Evolutionary conservation across 2,329 filamentous ascomycete species (phyloP).

Genomic region (Triangularia verruculosa): DNA sequence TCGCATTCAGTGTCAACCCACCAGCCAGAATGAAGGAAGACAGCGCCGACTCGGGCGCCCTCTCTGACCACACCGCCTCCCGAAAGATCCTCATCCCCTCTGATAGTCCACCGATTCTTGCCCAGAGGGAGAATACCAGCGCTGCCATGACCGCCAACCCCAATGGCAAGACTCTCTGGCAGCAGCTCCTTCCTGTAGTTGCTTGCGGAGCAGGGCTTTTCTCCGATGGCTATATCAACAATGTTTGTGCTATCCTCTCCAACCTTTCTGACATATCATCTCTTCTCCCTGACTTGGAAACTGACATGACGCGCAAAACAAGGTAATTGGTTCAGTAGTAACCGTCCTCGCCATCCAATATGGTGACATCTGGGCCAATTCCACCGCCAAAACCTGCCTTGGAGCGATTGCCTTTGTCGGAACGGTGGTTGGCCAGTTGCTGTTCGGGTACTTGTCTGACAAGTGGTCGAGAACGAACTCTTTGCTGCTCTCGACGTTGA

Average conservation of each 20-base stretch:
- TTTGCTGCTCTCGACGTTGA: constrained; percentile 74
- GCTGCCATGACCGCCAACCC: not conserved
- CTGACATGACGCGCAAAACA: not conserved
- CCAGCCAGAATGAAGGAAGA: not conserved
- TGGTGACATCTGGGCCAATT: constrained; percentile 63
- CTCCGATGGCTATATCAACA: constrained; percentile 89
- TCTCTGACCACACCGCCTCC: not conserved
- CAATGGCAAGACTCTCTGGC: constrained; percentile 16
- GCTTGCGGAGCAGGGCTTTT: constrained; percentile 89
- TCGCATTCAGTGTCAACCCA: not conserved
- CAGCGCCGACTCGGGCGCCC: not conserved
- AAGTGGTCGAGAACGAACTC: constrained; percentile 82
- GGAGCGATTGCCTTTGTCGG: constrained; percentile 82
- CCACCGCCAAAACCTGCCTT: constrained; percentile 69
- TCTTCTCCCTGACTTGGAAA: too few relatives aligned
- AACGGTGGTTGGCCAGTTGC: constrained; percentile 76
- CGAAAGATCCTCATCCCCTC: not conserved
- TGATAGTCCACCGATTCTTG: not conserved
- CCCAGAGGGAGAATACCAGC: not conserved
- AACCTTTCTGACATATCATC: not conserved
- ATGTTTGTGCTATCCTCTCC: constrained; percentile 48
- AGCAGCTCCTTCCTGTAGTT: constrained; percentile 62
- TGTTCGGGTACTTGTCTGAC: constrained; percentile 77
- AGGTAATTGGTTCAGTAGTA: constrained; percentile 85
- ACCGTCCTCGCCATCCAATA: constrained; percentile 72